Evolutionary conservation across 371 early-diverging fungal genomes (phyloP), one percentile per base, ranked within the genome.

Genomic region (Mucor saturninus): DNA sequence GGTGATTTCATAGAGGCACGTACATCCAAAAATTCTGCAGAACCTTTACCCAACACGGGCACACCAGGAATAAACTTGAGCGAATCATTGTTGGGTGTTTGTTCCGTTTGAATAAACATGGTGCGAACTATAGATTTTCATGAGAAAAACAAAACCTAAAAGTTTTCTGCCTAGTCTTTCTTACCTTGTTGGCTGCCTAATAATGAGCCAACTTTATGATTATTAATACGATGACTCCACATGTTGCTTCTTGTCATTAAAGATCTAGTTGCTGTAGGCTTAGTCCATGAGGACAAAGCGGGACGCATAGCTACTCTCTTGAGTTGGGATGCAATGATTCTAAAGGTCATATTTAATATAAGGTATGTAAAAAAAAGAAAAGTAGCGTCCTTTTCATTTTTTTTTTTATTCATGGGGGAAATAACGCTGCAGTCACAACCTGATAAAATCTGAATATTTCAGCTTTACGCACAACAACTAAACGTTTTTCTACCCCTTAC

Each of bases 31-130:
- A 93, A 98, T 79, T 98, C 99, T 26, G 82, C 82, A 54, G 84
- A 81, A 31, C 87, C 85, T 40, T 72, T 73, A 5, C 76, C 76
- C 68, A 95, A 79, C 15, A 96, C 93, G 2, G 87, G 75, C 1
- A 83, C 85, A 38, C 97, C 97, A 30, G 97, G 95, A 45, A 92
- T 89, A 75, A 98, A 98, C 76, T 95, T 95, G 62, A 98, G 86
- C 2, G 95, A 89, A 72, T 98, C 93, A 31, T 85, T 82, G 76
- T 97, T 97, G 53, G 99, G 99, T 4, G 99, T 98, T 5, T 85
- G 76, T 55, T 94, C 95, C 0, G 96, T 95, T 72, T 97, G 97
- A 59, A 98, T 97, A 77, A 98, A 98, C 93, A 98, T 91, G 31
- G 87, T 85, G 45, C 90, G 86, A 1, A 81, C 90, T 89, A 73